Base-by-base conservation (phyloP, 2,329 filamentous ascomycete species). In the Aspergillus novoparasiticus region DNA sequence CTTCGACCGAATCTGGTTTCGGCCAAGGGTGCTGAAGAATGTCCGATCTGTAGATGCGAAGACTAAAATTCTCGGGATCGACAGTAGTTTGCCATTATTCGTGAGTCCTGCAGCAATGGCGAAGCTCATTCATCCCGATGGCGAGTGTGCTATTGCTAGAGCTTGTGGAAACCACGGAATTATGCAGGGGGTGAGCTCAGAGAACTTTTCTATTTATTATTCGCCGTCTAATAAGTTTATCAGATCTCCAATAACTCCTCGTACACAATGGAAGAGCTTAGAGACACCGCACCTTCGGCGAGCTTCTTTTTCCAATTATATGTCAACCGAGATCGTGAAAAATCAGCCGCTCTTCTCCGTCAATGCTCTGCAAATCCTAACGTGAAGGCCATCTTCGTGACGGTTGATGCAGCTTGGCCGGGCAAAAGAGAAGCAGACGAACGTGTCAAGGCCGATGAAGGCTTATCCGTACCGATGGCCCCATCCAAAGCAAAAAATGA, bases 31-130 rank as follows among this genome's bases (percentile, higher is more conserved):
- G 32, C 76, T 89, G 59, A 78, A 81, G 43, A 82, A 88, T 68
- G 88, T 90, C 6, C 80, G 82, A 19, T 65, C 75, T 9, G 83
- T 87, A 6, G 76, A 83, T 68, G 83, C 84, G 0, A 72, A 72
- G 4, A 84, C 86, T 1, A 82, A 76, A 11, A 86, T 90, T 36
- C 77, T 90, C 1, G 87, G 87, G 0, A 75, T 81, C 34, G 72
- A 77, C 5, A 80, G 84, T 61, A 80, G 78, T 34, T 77, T 87
- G 4, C 89, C 89, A 0, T 79, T 91, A 32, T 90, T 90, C 72
- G 84, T 86, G 64, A 84, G 86, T 39, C 88, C 89, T 0, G 87
- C 88, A 1, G 87, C 87, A 2, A 87, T 90, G 84, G 87, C 86
- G 4, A 84, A 82, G 57, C 75, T 90, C 60, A 86, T 88, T 54